Percentiles rank a stretch among this genome's conserved stretches.
Evolutionary conservation across 139 green algal genomes (phyloP).

Genomic region (Prasinococcaceae sp.): DNA sequence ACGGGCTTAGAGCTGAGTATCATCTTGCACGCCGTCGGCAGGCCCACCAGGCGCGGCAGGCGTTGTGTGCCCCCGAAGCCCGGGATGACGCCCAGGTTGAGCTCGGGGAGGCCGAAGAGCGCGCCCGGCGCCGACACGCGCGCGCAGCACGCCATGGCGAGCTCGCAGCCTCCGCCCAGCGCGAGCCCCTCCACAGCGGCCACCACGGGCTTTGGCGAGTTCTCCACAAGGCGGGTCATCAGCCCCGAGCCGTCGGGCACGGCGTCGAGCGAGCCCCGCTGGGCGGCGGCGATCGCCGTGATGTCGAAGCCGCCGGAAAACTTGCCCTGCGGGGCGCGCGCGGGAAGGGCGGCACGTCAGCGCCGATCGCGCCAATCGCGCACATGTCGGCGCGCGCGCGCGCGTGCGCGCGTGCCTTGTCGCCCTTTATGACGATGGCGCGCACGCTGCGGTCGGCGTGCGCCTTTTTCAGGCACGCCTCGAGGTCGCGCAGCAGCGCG

Average conservation of each 20-base stretch:
- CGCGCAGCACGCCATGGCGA: constrained; percentile 80
- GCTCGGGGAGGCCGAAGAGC: constrained; percentile 82
- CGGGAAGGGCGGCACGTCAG: too few species aligned
- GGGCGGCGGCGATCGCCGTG: constrained; percentile 33
- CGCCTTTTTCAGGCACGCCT: constrained; percentile 38
- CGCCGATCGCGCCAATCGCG: too few species aligned
- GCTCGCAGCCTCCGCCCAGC: constrained; percentile 82
- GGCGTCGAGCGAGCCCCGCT: too few species aligned
- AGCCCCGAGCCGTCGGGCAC: not conserved
- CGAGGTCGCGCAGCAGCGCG: constrained; percentile 61
- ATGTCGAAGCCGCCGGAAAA: constrained; percentile 96
- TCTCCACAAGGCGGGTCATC: constrained; percentile 43
- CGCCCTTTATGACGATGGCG: constrained; percentile 79
- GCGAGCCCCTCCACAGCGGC: constrained; percentile 68
- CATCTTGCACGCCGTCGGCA: constrained; percentile 80
- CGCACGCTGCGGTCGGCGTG: constrained; percentile 52
- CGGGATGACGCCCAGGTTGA: constrained; percentile 90
- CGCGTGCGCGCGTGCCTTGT: too few species aligned
- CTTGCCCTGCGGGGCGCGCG: too few species aligned
- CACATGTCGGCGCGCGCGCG: too few species aligned
- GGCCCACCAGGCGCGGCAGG: constrained; percentile 82
- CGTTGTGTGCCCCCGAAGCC: constrained; percentile 95
- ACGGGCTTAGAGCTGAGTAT: constrained; percentile 73
- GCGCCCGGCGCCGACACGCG: constrained; percentile 37
- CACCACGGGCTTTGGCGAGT: constrained; percentile 75